These are phyloP conservation scores for Chaetomium sp. DNA, from an alignment of 2,329 filamentous ascomycete genomes.

Conservation along the genomic window DNA sequence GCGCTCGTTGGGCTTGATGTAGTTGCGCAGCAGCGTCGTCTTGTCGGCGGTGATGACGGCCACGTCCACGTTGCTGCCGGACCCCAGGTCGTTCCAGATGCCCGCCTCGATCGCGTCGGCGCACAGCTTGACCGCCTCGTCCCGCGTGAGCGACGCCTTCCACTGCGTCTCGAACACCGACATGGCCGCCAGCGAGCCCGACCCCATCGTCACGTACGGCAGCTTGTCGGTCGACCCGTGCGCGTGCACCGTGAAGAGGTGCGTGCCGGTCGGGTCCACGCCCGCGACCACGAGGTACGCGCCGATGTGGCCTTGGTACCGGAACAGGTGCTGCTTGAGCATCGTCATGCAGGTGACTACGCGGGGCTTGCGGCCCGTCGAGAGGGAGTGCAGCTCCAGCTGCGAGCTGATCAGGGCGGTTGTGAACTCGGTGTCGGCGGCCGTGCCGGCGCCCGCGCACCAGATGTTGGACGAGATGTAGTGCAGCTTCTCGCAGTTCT, in stretches of 20 bases:
- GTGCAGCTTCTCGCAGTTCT: conserved; percentile 99
- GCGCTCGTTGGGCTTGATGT: conserved; percentile 89
- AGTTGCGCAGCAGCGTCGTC: conserved; percentile 90
- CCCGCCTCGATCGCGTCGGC: conserved; percentile 89
- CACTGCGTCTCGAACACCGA: conserved; percentile 96
- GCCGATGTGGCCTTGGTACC: conserved; percentile 95
- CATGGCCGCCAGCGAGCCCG: conserved; percentile 94
- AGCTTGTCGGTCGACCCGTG: conserved; percentile 99
- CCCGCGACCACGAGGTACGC: conserved; percentile 97
- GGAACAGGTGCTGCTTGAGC: conserved; percentile 99
- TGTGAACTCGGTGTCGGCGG: conserved; percentile 98
- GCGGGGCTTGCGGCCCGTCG: conserved; percentile 92
- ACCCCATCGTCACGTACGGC: conserved; percentile 99
- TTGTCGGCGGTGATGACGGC: conserved; percentile 94
- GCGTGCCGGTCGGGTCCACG: conserved; percentile 90
- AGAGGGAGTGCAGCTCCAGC: conserved; percentile 95
- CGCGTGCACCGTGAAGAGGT: conserved; percentile 97
- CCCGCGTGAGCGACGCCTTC: conserved; percentile 74
- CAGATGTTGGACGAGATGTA: conserved; percentile 99
- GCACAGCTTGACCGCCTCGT: conserved; percentile 80
- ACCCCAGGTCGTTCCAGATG: conserved; percentile 98
- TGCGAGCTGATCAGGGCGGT: conserved; percentile 98
- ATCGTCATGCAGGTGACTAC: conserved; percentile 99
- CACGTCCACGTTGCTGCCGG: conserved; percentile 95
- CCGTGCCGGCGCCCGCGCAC: conserved; percentile 97